phyloP scores from a whole-genome alignment of 2,329 filamentous ascomycete species.

The Calonectria pseudoturangicola region DNA sequence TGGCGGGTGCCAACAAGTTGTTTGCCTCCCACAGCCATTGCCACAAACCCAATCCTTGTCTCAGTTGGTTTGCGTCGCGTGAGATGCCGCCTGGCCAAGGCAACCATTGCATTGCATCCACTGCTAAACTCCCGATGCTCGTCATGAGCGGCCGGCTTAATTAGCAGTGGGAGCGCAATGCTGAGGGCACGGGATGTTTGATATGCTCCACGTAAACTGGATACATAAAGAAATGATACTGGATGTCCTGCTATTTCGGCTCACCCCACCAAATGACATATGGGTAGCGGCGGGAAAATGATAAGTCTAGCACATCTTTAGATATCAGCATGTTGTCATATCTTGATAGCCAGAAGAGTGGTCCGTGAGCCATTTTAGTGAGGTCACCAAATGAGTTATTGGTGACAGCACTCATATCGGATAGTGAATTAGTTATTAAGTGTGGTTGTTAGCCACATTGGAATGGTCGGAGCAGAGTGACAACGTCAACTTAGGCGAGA shows the following conservation, averaged over 20 bases:
- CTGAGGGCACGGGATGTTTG: conserved; percentile 12
- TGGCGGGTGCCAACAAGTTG: neutral
- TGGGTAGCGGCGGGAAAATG: conserved; percentile 26
- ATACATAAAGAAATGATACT: conserved; percentile 20
- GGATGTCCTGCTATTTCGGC: conserved; percentile 28
- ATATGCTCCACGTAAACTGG: conserved; percentile 26
- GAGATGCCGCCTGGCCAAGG: conserved; percentile 2
- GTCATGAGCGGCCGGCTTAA: conserved; percentile 9
- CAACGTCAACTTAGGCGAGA: conserved; percentile 18
- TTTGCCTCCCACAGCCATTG: neutral
- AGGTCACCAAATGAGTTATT: conserved; percentile 42
- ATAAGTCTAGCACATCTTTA: conserved; percentile 31
- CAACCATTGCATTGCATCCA: conserved; percentile 10
- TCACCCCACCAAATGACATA: conserved; percentile 42
- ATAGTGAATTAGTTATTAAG: conserved; percentile 31
- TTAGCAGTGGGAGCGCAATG: conserved; percentile 20
- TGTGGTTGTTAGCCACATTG: conserved; percentile 16
- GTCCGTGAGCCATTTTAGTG: conserved; percentile 43
- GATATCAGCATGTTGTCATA: neutral
- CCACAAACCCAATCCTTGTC: conserved; percentile 15
- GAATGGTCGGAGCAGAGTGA: conserved; percentile 23
- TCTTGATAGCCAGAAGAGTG: conserved; percentile 31
- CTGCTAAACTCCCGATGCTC: conserved; percentile 14
- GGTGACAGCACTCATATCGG: conserved; percentile 32
- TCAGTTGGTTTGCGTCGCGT: conserved; percentile 24